Evolutionary conservation across 108 stramenopile species (phyloP).

Genomic region (Cyclotella distinguenda): DNA sequence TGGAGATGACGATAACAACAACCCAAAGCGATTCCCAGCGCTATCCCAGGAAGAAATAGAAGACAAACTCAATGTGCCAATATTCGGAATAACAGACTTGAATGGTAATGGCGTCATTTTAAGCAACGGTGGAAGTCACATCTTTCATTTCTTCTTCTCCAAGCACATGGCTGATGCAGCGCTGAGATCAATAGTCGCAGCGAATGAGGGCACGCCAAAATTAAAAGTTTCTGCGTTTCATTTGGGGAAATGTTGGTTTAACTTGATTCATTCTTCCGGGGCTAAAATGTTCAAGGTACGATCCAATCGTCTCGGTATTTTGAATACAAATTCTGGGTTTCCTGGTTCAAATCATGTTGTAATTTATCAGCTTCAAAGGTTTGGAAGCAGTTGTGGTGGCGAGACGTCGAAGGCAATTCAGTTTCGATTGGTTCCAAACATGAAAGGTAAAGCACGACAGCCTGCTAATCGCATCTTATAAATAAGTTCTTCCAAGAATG

Average conservation of each 20-base stretch:
- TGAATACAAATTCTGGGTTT: not conserved
- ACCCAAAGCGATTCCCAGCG: constrained; percentile 42
- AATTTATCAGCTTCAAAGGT: constrained; percentile 21
- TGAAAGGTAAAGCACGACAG: constrained; percentile 12
- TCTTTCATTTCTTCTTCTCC: constrained; percentile 50
- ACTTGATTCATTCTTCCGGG: constrained; percentile 22
- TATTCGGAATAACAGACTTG: constrained; percentile 46
- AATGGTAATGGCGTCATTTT: constrained; percentile 49
- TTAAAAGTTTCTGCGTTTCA: constrained; percentile 43
- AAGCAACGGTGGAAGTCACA: constrained; percentile 28
- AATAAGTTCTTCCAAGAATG: not conserved
- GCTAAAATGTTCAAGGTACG: constrained; percentile 17
- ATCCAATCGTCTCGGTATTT: not conserved
- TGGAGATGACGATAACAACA: constrained; percentile 25
- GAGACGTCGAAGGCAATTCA: constrained; percentile 28
- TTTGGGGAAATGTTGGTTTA: constrained; percentile 50
- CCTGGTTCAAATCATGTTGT: not conserved
- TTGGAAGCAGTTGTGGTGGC: constrained; percentile 10
- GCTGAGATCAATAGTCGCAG: constrained; percentile 19
- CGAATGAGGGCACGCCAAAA: constrained; percentile 37
- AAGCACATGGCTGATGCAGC: constrained; percentile 44
- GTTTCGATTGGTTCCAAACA: constrained; percentile 48
- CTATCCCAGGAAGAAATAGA: constrained; percentile 47
- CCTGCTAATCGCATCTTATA: not conserved
- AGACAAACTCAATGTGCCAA: constrained; percentile 45